Evolutionary conservation across 192 early-diverging fungal species (phyloP).

Genomic region (Dispira parvispora): DNA sequence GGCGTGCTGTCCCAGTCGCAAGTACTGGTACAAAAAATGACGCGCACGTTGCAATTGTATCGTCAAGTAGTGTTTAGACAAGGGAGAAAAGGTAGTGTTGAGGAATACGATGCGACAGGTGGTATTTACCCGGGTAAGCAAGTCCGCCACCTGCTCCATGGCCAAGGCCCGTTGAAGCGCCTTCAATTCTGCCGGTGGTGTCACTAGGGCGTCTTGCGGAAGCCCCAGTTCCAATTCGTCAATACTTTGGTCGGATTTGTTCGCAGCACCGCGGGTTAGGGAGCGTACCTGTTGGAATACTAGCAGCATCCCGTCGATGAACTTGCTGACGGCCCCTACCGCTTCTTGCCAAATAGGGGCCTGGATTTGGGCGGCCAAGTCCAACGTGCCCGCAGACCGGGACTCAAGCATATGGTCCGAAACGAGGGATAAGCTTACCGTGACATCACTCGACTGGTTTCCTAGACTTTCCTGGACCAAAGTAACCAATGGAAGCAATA

Average conservation of each 20-base stretch:
- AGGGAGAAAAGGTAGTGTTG: neutral
- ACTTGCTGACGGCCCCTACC: slow-evolving; percentile 10
- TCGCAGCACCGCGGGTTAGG: neutral
- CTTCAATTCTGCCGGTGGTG: neutral
- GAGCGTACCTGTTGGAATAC: slow-evolving; percentile 6
- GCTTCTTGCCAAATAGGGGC: too few species aligned
- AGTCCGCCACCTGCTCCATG: neutral
- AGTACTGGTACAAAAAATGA: neutral
- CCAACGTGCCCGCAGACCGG: too few species aligned
- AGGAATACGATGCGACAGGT: neutral
- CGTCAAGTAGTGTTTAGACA: neutral
- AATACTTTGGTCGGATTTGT: too few species aligned
- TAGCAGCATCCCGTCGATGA: slow-evolving; percentile 1
- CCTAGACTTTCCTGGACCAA: too few species aligned
- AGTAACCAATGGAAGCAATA: too few species aligned
- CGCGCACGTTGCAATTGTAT: neutral
- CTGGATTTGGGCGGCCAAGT: too few species aligned
- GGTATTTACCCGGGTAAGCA: neutral
- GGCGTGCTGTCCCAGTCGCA: slow-evolving; percentile 23
- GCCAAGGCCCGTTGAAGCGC: neutral
- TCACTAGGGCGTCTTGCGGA: neutral
- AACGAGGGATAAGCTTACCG: too few species aligned
- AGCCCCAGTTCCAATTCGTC: slow-evolving; percentile 1
- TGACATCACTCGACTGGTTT: too few species aligned
- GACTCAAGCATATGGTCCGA: too few species aligned